A percentile compares a stretch with the other conserved stretches of the same genome.
phyloP scores from a whole-genome alignment of 2,329 filamentous ascomycete species.

The Diplocarpon mali region DNA sequence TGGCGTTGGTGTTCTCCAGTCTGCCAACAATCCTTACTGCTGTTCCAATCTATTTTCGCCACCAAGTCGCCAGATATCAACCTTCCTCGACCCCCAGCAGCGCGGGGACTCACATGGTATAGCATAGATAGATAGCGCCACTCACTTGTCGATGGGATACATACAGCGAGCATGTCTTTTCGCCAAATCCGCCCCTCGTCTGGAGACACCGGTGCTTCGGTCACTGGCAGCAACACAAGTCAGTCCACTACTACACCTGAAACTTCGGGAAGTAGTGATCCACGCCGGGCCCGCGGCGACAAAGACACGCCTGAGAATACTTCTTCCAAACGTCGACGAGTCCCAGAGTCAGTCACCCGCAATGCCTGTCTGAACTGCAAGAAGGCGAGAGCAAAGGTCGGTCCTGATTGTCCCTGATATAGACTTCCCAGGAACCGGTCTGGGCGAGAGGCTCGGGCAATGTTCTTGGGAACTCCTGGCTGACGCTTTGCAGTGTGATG shows the following conservation, averaged over 20 bases:
- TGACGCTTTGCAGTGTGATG: slow-evolving; percentile 26
- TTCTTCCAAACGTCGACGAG: slow-evolving; percentile 24
- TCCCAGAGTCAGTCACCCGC: slow-evolving; percentile 26
- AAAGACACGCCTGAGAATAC: slow-evolving; percentile 13
- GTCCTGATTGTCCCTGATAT: slow-evolving; percentile 1
- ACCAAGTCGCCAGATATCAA: slow-evolving; percentile 7
- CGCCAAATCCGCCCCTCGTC: slow-evolving; percentile 22
- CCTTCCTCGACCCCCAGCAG: background rate
- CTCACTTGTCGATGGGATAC: background rate
- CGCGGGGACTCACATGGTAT: background rate
- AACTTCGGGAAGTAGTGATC: slow-evolving; percentile 19
- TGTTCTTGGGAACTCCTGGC: background rate
- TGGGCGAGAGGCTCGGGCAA: background rate
- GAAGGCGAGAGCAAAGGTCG: slow-evolving; percentile 28
- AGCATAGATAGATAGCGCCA: background rate
- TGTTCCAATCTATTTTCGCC: slow-evolving; percentile 1
- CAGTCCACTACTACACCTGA: slow-evolving; percentile 18
- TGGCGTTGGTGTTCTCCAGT: slow-evolving; percentile 6
- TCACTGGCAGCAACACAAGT: slow-evolving; percentile 14
- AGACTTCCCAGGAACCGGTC: background rate
- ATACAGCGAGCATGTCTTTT: slow-evolving; percentile 18
- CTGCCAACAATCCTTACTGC: slow-evolving; percentile 8
- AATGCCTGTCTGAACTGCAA: slow-evolving; percentile 30
- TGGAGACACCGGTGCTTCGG: slow-evolving; percentile 19
- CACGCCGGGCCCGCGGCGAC: slow-evolving; percentile 17